A percentile compares a stretch with the other conserved stretches of the same genome.
Evolutionary conservation across 768 basidiomycete species (phyloP).

Genomic region (Calocera viscosa): DNA sequence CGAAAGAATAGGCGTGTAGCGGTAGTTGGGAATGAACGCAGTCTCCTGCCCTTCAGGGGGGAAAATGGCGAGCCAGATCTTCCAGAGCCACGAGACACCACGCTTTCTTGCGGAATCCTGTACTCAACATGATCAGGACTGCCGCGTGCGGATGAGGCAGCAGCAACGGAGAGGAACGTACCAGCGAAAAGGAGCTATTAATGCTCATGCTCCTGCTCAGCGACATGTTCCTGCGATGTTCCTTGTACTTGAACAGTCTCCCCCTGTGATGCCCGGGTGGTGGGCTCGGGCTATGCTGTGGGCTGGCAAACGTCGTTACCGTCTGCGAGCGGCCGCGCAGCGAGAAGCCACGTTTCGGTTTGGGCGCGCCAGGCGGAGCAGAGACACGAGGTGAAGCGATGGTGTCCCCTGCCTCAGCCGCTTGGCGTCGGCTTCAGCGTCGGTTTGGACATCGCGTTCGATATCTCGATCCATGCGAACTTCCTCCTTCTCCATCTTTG

Average conservation of each 20-base stretch:
- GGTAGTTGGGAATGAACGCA: conserved; percentile 43
- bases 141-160: no score
- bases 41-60: conserved; percentile 9
- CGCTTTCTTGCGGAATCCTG: neutral
- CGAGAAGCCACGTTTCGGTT: neutral
- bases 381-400: neutral
- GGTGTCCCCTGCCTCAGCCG: neutral
- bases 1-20: conserved; percentile 51
- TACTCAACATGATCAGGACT: neutral
- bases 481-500: neutral
- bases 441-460: neutral
- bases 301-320: neutral
- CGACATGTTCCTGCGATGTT: neutral
- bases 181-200: neutral
- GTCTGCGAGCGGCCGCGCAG: neutral
- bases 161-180: no score
- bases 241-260: neutral
- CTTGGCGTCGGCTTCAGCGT: neutral
- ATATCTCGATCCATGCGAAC: neutral
- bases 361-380: neutral
- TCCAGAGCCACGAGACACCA: neutral
- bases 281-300: neutral
- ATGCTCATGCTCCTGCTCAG: neutral
- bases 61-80: neutral
- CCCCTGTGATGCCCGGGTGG: neutral